Conservation (phyloP, 1,139 yeast species). For the Protomyces arabidopsidicola region DNA sequence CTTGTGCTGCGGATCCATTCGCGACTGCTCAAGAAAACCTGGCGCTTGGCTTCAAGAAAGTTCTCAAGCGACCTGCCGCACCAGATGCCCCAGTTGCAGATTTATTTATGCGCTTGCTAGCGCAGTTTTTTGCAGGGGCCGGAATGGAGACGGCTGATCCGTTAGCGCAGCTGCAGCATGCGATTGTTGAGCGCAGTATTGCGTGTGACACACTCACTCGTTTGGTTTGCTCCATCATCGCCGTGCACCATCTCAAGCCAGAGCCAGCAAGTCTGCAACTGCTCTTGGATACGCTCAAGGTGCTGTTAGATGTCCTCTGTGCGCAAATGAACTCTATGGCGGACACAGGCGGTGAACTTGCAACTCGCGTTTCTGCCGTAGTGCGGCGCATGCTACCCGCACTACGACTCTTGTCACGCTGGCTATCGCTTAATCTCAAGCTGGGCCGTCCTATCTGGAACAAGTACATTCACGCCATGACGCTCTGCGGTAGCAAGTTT, state of each 20-base stretch:
- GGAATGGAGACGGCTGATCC: background rate
- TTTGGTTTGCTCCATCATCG: constrained; percentile 29
- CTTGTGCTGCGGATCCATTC: constrained; percentile 31
- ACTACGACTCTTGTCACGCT: constrained; percentile 29
- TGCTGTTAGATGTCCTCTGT: constrained; percentile 19
- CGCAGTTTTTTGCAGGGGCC: background rate
- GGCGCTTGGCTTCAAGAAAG: constrained; percentile 31
- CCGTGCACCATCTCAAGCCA: constrained; percentile 22
- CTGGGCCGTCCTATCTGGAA: constrained; percentile 27
- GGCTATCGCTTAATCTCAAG: constrained; percentile 25
- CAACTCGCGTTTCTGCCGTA: constrained; percentile 22
- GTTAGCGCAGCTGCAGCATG: constrained; percentile 1
- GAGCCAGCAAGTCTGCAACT: constrained; percentile 13
- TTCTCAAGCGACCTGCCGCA: constrained; percentile 6
- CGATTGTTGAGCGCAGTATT: constrained; percentile 26
- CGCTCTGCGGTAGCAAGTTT: constrained; percentile 25
- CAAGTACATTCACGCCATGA: constrained; percentile 26
- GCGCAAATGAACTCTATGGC: constrained; percentile 6
- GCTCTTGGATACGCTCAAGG: constrained; percentile 5
- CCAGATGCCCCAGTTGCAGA: background rate
- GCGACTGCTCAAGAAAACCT: constrained; percentile 32
- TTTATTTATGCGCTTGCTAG: background rate
- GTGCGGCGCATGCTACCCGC: constrained; percentile 29
- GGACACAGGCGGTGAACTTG: background rate
- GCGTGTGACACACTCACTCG: constrained; percentile 29